Evolutionary conservation across 768 basidiomycete species (phyloP), one percentile per base, ranked within the genome.

Genomic region (Tulasnella sp.): DNA sequence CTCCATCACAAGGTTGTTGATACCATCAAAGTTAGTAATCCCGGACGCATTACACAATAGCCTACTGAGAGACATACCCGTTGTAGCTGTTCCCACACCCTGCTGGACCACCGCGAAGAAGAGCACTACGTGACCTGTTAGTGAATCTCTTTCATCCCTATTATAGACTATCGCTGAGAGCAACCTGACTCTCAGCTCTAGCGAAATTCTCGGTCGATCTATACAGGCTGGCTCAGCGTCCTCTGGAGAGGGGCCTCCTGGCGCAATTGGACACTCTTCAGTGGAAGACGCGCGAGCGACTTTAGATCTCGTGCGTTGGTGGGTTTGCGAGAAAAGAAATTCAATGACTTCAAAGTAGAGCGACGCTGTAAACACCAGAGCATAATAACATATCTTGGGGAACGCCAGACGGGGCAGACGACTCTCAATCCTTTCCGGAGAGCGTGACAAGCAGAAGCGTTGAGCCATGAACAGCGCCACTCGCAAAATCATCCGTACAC

Each of bases 251-350:
- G 27, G 30, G 2, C 24, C 29, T 24, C 87, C 78, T 29, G 80
- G 80, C 5, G 76, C 79, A 11, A 75, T 76, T 5, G 93, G 93
- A 2, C 94, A 98, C 73, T 90, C 87, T 50, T 92, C 91, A 0
- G 74, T 88, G 0, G 92, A 93, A 70, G 94, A 98, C 71, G 90
- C 92, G 0, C 70, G 80, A 22, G 87, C 91, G 1, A 90, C 94
- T 1, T 75, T 98, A 42, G 86, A 98, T 66, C 80, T 94, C 19
- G 84, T 97, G 21, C 78, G 84, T 61, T 92, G 85, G 84, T 81
- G 84, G 70, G 73, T 93, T 50, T 69, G 84, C 63, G 82, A 89
- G 63, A 80, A 71, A 21, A 57, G 42, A 15, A 48, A 56, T 34
- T 38, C 34, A 15, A 38, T 38, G 34, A 7, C 34, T 5, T 38